Evolutionary conservation across 2,329 filamentous ascomycete genomes (phyloP).

Genomic region (Xylariaceae sp.): DNA sequence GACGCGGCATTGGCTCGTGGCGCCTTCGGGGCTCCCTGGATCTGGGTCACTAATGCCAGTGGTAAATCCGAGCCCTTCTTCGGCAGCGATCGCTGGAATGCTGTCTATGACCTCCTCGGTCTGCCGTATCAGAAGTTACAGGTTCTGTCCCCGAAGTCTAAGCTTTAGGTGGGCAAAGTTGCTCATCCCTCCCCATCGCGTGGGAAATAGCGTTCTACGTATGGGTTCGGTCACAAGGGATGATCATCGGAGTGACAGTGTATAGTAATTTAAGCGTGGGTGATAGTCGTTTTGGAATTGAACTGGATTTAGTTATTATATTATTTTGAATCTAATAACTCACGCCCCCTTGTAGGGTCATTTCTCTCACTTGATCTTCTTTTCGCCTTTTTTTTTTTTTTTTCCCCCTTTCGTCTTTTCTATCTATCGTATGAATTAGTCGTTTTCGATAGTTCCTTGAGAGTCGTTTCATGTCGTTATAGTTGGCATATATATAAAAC

Average conservation of each 20-base stretch:
- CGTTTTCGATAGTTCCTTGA: background rate
- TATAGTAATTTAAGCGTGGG: too few relatives aligned
- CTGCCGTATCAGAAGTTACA: slow-evolving; percentile 53
- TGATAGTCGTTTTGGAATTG: too few relatives aligned
- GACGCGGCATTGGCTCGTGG: slow-evolving; percentile 56
- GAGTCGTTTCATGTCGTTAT: slow-evolving; percentile 5
- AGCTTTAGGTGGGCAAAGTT: slow-evolving; percentile 25
- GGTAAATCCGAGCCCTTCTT: slow-evolving; percentile 65
- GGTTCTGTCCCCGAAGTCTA: slow-evolving; percentile 35
- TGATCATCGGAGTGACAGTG: too few relatives aligned
- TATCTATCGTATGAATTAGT: too few relatives aligned
- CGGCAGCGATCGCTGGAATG: slow-evolving; percentile 68
- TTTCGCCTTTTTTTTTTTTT: background rate
- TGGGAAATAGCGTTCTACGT: too few relatives aligned
- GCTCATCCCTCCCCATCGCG: background rate
- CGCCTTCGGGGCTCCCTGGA: slow-evolving; percentile 73
- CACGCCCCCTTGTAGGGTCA: background rate
- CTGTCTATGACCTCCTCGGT: slow-evolving; percentile 61
- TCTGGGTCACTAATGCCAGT: slow-evolving; percentile 59
- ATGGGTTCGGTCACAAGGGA: too few relatives aligned
- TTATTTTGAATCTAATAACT: background rate
- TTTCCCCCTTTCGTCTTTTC: background rate
- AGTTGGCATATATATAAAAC: too few relatives aligned
- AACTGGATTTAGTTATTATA: too few relatives aligned
- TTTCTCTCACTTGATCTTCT: background rate